Conservation (phyloP, 2,329 filamentous ascomycete species). For the Cladosporium sp. region DNA sequence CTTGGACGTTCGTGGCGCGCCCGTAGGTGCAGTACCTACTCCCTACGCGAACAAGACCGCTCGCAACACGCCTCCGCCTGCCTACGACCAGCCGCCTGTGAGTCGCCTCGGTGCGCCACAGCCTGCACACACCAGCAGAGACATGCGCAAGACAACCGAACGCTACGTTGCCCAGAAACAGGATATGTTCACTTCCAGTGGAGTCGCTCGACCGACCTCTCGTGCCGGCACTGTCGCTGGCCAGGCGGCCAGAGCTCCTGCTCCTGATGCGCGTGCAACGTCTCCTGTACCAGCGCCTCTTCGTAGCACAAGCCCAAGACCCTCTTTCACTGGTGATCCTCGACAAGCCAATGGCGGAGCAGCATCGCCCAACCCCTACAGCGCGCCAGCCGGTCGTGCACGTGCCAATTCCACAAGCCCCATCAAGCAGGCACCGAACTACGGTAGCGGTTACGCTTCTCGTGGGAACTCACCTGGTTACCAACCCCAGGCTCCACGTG, state of each 20-base stretch:
- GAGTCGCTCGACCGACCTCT: constrained; percentile 28
- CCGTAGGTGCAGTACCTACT: constrained; percentile 43
- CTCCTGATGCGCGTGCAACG: constrained; percentile 28
- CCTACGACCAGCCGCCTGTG: constrained; percentile 72
- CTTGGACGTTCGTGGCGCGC: constrained; percentile 40
- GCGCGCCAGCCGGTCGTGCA: constrained; percentile 35
- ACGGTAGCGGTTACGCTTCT: constrained; percentile 36
- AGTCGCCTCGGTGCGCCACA: constrained; percentile 84
- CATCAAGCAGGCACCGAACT: constrained; percentile 41
- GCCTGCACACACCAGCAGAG: constrained; percentile 85
- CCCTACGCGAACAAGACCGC: constrained; percentile 45
- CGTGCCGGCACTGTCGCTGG: constrained; percentile 29
- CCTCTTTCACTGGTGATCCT: constrained; percentile 48
- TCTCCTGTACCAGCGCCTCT: constrained; percentile 35
- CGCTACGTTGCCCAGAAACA: constrained; percentile 82
- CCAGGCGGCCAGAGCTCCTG: constrained; percentile 30
- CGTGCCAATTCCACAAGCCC: constrained; percentile 45
- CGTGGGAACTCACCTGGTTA: constrained; percentile 43
- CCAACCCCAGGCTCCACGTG: constrained; percentile 38
- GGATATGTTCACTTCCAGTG: constrained; percentile 64
- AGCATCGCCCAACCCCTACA: constrained; percentile 66
- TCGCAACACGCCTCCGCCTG: constrained; percentile 79
- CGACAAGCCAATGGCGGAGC: constrained; percentile 43
- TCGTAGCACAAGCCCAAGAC: constrained; percentile 58
- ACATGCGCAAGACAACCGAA: constrained; percentile 93